Percentiles rank a stretch among this genome's conserved stretches.
These are phyloP conservation scores for Candida methanosorbosa DNA, from an alignment of 805 yeast genomes.

Conservation along the genomic window DNA sequence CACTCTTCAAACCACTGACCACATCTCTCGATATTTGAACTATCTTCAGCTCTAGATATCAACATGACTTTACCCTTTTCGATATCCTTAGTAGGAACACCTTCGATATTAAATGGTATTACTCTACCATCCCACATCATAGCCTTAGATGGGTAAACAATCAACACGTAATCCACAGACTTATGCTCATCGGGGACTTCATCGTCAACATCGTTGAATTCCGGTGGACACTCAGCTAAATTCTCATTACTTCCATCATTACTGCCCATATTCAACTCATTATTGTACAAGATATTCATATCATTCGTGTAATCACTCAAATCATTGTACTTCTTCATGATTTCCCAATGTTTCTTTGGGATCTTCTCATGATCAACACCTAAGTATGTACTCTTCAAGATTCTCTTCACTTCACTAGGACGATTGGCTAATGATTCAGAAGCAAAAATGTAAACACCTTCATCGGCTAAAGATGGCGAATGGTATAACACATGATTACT, in stretches of 20 bases:
- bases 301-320: conserved; percentile 7
- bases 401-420: conserved; percentile 34
- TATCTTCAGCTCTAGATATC: conserved; percentile 62
- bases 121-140: conserved; percentile 86
- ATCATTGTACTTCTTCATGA: conserved; percentile 18
- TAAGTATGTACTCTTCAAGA: conserved; percentile 37
- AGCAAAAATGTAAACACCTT: conserved; percentile 76
- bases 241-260: conserved; percentile 3
- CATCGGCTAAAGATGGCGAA: conserved; percentile 51
- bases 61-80: conserved; percentile 60
- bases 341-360: conserved; percentile 23
- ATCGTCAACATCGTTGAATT: conserved; percentile 7
- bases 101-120: conserved; percentile 41
- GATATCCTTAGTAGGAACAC: conserved; percentile 45
- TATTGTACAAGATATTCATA: neutral
- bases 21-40: conserved; percentile 43
- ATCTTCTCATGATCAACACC: conserved; percentile 39
- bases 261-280: neutral
- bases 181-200: too few species aligned
- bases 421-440: conserved; percentile 42
- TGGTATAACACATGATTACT: conserved; percentile 73
- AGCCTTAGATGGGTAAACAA: conserved; percentile 74
- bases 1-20: conserved; percentile 48
- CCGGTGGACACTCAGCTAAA: too few species aligned
- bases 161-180: conserved; percentile 49